phyloP scores from a whole-genome alignment of 2,329 filamentous ascomycete species.

The Fusarium decemcellulare region DNA sequence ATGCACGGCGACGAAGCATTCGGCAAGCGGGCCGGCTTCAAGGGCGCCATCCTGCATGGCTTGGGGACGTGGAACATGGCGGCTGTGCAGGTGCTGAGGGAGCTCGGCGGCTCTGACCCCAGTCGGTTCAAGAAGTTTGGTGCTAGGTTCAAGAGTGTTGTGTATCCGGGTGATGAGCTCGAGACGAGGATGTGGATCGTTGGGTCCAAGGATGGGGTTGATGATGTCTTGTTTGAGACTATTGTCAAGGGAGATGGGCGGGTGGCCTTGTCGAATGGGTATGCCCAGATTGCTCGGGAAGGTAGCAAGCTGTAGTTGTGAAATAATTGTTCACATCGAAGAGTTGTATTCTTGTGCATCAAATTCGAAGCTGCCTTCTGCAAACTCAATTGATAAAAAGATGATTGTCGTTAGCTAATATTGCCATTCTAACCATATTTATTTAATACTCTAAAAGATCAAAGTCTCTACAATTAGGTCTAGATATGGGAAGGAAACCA shows the following conservation, averaged over 20 bases:
- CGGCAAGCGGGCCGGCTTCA: constrained; percentile 59
- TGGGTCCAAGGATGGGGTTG: constrained; percentile 48
- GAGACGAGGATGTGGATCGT: constrained; percentile 60
- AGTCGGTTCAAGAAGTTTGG: constrained; percentile 58
- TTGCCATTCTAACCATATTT: no score
- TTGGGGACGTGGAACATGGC: constrained; percentile 64
- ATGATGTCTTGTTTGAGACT: constrained; percentile 58
- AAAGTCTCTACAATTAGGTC: neutral
- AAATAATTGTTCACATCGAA: neutral
- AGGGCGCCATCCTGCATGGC: constrained; percentile 61
- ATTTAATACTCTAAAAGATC: no score
- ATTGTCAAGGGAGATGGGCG: constrained; percentile 55
- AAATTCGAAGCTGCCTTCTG: no score
- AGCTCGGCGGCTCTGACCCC: constrained; percentile 57
- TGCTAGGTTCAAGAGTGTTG: constrained; percentile 61
- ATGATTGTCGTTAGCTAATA: no score
- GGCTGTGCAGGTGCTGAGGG: constrained; percentile 58
- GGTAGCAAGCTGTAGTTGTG: constrained; percentile 46
- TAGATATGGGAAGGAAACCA: constrained; percentile 49
- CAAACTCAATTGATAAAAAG: no score
- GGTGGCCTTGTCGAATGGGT: constrained; percentile 55
- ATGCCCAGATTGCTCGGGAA: constrained; percentile 48
- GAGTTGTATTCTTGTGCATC: neutral
- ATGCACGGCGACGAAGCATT: constrained; percentile 61
- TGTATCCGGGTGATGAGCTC: constrained; percentile 61